Evolutionary conservation across 306 rosid species (phyloP), one percentile per base, ranked within the genome.

Genomic region (Neltuma alba): DNA sequence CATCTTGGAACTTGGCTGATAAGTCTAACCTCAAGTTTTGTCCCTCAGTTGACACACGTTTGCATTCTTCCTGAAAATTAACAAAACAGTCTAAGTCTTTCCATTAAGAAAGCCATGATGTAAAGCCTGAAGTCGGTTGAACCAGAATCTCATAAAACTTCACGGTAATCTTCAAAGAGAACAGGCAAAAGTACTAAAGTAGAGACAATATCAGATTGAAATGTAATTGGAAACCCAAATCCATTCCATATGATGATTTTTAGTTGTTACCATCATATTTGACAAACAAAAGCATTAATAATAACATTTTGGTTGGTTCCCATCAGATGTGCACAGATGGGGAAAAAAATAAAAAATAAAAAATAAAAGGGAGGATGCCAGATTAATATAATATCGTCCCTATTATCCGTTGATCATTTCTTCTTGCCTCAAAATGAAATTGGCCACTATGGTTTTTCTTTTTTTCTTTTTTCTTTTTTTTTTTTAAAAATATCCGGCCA

Each of bases 11-110:
- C 87, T 72, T 95, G 70, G 89, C 83, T 77, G 97, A 95, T 65
- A 95, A 83, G 76, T 92, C 99, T 81, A 91, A 77, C 86, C 99
- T 92, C 88, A 95, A 86, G 82, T 82, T 84, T 83, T 92, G 99
- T 47, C 99, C 99, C 89, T 95, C 99, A 9, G 91, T 83, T 61
- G 99, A 95, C 80, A 85, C 97, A 79, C 97, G 96, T 84, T 90
- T 92, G 83, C 97, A 95, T 76, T 95, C 99, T 74, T 86, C 97
- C 99, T 95, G 92, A 84, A 75, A 83, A 88, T 75, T 70, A 60
- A 70, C 15, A 81, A 37, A 70, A 36, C 71, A 78, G 33, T 77
- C 65, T 75, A 62, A 74, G 73, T 55, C 58, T 70, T 55, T 78
- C 54, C 50, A 57, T 67, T 11, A 74, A 75, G 68, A 76, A 42